phyloP scores from a whole-genome alignment of 805 yeast genomes.

The Myxozyma lipomycoides region DNA sequence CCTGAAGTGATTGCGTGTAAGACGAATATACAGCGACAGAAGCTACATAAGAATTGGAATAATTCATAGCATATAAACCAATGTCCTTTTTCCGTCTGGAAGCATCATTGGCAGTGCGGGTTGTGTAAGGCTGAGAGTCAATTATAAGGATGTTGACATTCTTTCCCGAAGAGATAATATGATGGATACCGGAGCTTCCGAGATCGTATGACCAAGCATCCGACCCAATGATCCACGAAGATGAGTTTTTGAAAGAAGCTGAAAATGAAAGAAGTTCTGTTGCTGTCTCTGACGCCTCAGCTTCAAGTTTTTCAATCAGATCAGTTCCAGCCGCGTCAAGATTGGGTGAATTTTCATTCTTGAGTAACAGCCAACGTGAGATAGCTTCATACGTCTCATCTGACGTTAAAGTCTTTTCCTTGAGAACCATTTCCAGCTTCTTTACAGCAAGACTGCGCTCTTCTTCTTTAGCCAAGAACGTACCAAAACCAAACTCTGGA shows the following conservation, averaged over 20 bases:
- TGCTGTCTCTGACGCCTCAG: conserved; percentile 41
- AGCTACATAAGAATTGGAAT: conserved; percentile 84
- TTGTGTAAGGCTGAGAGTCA: conserved; percentile 72
- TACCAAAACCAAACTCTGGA: conserved; percentile 89
- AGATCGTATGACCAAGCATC: conserved; percentile 94
- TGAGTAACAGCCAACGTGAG: conserved; percentile 64
- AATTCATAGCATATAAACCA: conserved; percentile 92
- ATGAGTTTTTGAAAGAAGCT: conserved; percentile 46
- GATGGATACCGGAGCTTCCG: conserved; percentile 89
- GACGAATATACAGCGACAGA: conserved; percentile 91
- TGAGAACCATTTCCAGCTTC: conserved; percentile 44
- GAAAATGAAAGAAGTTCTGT: conserved; percentile 46
- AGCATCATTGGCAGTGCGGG: conserved; percentile 35
- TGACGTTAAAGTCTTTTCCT: conserved; percentile 40
- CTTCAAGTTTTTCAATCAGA: conserved; percentile 36
- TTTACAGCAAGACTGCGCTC: conserved; percentile 46
- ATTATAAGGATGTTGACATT: conserved; percentile 81
- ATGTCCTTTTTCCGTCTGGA: conserved; percentile 74
- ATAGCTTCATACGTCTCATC: conserved; percentile 52
- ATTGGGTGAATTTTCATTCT: conserved; percentile 14
- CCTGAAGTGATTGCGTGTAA: conserved; percentile 86
- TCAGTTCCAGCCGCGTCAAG: conserved; percentile 33
- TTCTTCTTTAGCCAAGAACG: conserved; percentile 56
- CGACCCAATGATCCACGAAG: conserved; percentile 86
- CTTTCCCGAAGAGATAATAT: conserved; percentile 66